Base-by-base conservation (phyloP, 257 asterid species). In the Solanum peruvianum region DNA sequence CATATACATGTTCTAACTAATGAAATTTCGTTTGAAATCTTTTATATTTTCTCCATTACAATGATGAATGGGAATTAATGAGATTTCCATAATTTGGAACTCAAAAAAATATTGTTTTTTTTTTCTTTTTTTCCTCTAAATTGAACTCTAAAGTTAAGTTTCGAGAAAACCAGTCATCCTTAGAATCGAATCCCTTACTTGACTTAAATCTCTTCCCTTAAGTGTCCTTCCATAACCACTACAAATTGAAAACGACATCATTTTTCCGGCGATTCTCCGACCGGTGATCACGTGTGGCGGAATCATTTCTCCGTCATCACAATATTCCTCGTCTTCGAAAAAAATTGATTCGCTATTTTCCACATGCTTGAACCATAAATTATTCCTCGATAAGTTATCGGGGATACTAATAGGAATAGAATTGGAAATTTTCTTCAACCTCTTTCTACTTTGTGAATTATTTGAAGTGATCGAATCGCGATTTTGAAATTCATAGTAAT, bases 121-220 rank as follows among this genome's bases (percentile, higher is more conserved):
- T n/a, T 78, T 4, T 64, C 11, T 27, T 42, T 7, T 85, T 35
- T 15, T 56, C 2, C 29, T 69, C 29, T 62, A 16, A 18, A 84
- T n/a, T 84, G 1, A 84, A 37, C 78, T 25, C 7, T 60, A 29
- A 64, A 4, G 29, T 90, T 86, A 96, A 10, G 95, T 91, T 87
- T 96, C 99, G 13, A 96, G 96, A 90, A 96, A 96, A 49, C 98
- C 99, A 56, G 99, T 96, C 95, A 95, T 92, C 89, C 94, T 88
- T 77, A 96, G 95, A 90, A 96, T 87, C 13, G 96, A 93, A 88
- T 95, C 93, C 88, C 98, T 89, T 45, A 95, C 93, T 85, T 90
- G 88, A 67, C 98, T 95, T 96, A 96, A 93, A 88, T 96, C 97
- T 88, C 98, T 91, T 12, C 99, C 99, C 76, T 96, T 95, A 3